Base-by-base conservation (phyloP, 495 filamentous ascomycete species). In the Aspergillus biplanus region DNA sequence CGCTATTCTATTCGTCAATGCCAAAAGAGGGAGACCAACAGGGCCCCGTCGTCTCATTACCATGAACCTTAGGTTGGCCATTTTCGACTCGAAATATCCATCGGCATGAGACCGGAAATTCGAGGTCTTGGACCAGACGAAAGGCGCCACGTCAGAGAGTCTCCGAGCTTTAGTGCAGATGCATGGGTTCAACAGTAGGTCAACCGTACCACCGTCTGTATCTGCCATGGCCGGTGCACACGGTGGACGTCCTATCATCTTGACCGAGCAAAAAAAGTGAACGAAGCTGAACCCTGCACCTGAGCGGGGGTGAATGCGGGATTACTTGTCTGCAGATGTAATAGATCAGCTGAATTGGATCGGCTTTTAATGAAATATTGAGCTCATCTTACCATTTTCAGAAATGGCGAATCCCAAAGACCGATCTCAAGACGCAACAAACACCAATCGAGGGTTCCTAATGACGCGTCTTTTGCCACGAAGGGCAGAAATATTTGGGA, bases 301-400 rank as follows among this genome's bases (percentile, higher is more conserved):
- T 78, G 73, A 76, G 72, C 70, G 73, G 71, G 70, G 73, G 60
- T 71, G 66, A 65, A 78, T 80, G 79, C 77, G 71, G 73, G 71
- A 79, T 75, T 72, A 77, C 70, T 71, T 69, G 59, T 75, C 71
- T 80, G 79, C 79, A 82, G 77, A 69, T 62, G 69, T 71, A 69
- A 70, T 58, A 74, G 77, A 78, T 82, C 79, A 82, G 79, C 79
- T 82, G 79, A 82, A 80, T 63, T 65, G 67, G 66, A 73, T 73
- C 59, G 65, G 64, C 55, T 68, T 56, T 60, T 52, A 59, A 65
- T 67, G 65, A 39, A 66, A 66, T 49, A 58, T 59, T 62, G 65
- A 53, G 52, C 59, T 66, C 69, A 63, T 69, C 69, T 67, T 68
- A 62, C 65, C 62, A 67, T 62, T 62, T 52, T 49, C 37, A 68